Evolutionary conservation across 2,329 filamentous ascomycete species (phyloP), one percentile per base, ranked within the genome.

Genomic region (Ceratocystis ficicola): DNA sequence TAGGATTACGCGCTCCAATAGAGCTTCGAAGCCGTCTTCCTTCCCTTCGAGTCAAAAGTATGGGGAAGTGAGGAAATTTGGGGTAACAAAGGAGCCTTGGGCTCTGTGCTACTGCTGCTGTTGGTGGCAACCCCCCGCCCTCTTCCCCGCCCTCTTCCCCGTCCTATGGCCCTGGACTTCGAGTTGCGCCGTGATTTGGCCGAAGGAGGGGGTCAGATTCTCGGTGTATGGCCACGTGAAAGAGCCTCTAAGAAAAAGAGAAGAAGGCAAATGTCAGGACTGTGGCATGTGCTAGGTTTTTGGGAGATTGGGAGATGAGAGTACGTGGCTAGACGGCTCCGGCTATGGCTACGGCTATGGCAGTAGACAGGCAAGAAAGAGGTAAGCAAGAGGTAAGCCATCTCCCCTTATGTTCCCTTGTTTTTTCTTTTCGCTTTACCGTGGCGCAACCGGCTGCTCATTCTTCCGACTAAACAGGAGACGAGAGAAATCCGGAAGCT

Each of bases 1-100:
- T 59, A 59, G 55, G 28, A 59, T 59, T 59, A 59, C 55, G 55
- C 55, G 55, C 55, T 59, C 55, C 55, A 59, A 59, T 59, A 59
- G 30, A 59, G 30, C 25, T 6, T 59, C 30, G 6, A 32, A 15
- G 55, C n/a, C 32, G 28, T n/a, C 55, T 59, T 59, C 28, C 55
- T 59, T 59, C 55, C 55, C 30, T 36, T 59, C 1, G 28, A 59
- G 48, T 52, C 48, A 59, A 59, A 36, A 59, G 55, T 59, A 28
- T 59, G 55, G 52, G 52, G 52, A 59, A 32, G 32, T 32, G 25
- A 8, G 55, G 55, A n/a, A 32, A 3, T 36, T 59, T 59, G 55
- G 55, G 55, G 55, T 59, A 59, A 59, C 55, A 59, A 57, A 59
- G 30, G 17, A n/a, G 55, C 17, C 55, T 59, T 59, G 48, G 36